phyloP scores from a whole-genome alignment of 2,329 filamentous ascomycete genomes.

The Juglanconis oblonga region DNA sequence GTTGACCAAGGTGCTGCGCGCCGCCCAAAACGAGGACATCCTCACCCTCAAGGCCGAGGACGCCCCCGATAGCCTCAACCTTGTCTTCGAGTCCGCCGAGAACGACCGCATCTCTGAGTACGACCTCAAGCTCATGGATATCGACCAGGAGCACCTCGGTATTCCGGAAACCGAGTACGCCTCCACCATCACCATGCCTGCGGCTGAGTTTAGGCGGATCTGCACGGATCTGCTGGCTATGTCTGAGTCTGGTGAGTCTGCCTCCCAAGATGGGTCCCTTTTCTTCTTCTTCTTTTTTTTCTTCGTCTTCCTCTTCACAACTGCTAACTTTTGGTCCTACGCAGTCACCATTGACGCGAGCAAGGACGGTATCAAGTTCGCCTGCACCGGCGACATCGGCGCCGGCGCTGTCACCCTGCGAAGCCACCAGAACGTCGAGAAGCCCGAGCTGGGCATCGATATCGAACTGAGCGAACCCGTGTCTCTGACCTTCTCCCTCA shows the following conservation, averaged over 20 bases:
- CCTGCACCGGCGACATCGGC: conserved; percentile 90
- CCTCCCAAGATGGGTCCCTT: background rate
- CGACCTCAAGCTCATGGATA: conserved; percentile 99
- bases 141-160: conserved; percentile 98
- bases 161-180: conserved; percentile 99
- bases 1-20: conserved; percentile 94
- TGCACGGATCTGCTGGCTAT: conserved; percentile 87
- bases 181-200: conserved; percentile 85
- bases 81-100: conserved; percentile 87
- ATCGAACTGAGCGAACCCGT: conserved; percentile 93
- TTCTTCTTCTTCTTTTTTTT: too few relatives aligned
- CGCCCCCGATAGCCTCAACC: conserved; percentile 89
- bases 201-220: conserved; percentile 88
- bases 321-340: background rate
- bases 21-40: conserved; percentile 90
- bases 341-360: conserved; percentile 90
- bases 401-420: conserved; percentile 91
- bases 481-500: conserved; percentile 92
- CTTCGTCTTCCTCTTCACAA: background rate
- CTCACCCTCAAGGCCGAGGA: conserved; percentile 97
- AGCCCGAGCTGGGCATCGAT: conserved; percentile 79
- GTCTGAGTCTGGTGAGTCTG: conserved; percentile 82
- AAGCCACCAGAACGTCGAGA: conserved; percentile 84
- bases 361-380: conserved; percentile 97
- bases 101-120: conserved; percentile 96